Evolutionary conservation across 306 rosid genomes (phyloP), one percentile per base, ranked within the genome.

Genomic region (Cucumis melo): DNA sequence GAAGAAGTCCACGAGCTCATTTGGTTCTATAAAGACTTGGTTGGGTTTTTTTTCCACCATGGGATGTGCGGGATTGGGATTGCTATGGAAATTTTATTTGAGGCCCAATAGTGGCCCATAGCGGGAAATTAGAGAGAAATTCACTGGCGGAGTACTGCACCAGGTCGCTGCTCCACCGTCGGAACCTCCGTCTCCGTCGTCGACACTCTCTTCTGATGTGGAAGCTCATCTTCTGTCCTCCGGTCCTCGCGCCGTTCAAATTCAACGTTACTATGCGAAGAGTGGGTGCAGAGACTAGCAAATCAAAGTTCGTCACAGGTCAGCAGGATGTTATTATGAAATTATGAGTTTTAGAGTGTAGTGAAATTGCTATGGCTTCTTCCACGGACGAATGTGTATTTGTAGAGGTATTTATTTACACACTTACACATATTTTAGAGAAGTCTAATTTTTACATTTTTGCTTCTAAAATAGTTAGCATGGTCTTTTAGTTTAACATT

Each of bases 271-370:
- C 14, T 8, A 5, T 32, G 68, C 2, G 44, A 90, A 90, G 84
- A 85, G 87, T 67, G 83, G 96, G 83, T 83, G 81, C 66, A 83
- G 87, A 65, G 88, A 87, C 85, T 88, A 89, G 85, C 78, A 32
- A 32, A 32, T 88, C 23, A 13, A 38, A 64, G 24, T 38, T 9
- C 9, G 48, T 36, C 20, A 6, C 7, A 65, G 72, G 72, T 65
- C 4, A 38, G 50, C 8, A 38, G 50, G n/a, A 65, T 9, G 72
- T 65, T 27, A 17, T 32, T 17, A 17, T 17, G 70, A 19, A 65
- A 38, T 65, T 10, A 17, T 38, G 29, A n/a, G n/a, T 38, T 19
- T 4, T n/a, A 4, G 66, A 10, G 50, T 65, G 7, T 5, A 17
- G 51, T 65, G 72, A 38, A n/a, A 65, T 65, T 9, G 29, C 10